phyloP scores from a whole-genome alignment of 345 rosid species.

The Mangifera indica region DNA sequence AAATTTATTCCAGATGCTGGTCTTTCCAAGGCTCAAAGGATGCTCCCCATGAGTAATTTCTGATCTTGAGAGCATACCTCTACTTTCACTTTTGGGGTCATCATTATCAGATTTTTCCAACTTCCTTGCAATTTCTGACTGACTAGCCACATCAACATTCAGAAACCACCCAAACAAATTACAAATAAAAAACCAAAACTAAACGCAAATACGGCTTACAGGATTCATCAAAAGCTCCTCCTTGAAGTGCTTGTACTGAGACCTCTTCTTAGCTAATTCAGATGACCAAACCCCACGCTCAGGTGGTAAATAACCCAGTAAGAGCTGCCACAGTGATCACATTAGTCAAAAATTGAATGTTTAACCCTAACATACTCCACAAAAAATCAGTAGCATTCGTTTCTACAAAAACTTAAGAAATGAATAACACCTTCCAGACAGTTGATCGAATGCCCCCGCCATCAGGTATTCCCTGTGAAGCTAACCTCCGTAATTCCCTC shows the following conservation, averaged over 20 bases:
- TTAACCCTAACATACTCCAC: background rate
- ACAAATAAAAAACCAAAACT: background rate
- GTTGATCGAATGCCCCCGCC: slow-evolving; percentile 79
- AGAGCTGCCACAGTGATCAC: slow-evolving; percentile 54
- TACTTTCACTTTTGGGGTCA: slow-evolving; percentile 45
- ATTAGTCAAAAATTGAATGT: background rate
- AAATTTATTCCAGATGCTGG: slow-evolving; percentile 90
- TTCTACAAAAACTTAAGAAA: background rate
- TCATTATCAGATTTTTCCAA: slow-evolving; percentile 62
- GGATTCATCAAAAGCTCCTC: slow-evolving; percentile 94
- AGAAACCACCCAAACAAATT: slow-evolving; percentile 35
- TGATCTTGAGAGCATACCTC: slow-evolving; percentile 70
- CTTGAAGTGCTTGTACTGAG: slow-evolving; percentile 85
- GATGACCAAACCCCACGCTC: slow-evolving; percentile 79
- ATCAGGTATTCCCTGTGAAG: slow-evolving; percentile 85
- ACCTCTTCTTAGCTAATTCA: slow-evolving; percentile 83
- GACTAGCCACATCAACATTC: slow-evolving; percentile 75
- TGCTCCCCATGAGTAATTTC: slow-evolving; percentile 85
- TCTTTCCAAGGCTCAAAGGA: slow-evolving; percentile 92
- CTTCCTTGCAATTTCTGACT: slow-evolving; percentile 92
- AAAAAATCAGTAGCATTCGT: background rate
- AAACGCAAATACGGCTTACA: slow-evolving; percentile 44
- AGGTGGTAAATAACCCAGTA: slow-evolving; percentile 75
- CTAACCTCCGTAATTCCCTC: slow-evolving; percentile 72
- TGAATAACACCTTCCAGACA: slow-evolving; percentile 77